A percentile compares a stretch with the other conserved stretches of the same genome.
These are phyloP conservation scores for Chalciporus sp. DNA, from an alignment of 1,284 basidiomycete genomes.

Conservation along the genomic window DNA sequence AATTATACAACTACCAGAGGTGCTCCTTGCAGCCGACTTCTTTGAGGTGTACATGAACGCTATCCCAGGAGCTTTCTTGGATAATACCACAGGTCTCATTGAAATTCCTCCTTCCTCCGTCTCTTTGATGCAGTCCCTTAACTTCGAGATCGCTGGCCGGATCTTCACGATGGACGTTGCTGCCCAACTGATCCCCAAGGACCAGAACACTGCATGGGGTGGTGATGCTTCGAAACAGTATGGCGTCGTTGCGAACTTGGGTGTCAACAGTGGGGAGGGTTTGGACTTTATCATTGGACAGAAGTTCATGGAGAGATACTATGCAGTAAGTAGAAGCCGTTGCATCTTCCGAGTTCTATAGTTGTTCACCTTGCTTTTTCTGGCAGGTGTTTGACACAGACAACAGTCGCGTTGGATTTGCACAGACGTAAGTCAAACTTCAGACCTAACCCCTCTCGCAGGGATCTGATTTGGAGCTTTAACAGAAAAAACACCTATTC, in stretches of 20 bases:
- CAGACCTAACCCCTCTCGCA: not conserved
- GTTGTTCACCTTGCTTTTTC: not conserved
- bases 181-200: conserved; percentile 27
- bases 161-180: conserved; percentile 22
- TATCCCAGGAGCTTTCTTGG: conserved; percentile 21
- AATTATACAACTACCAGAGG: conserved; percentile 7
- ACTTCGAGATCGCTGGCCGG: conserved; percentile 18
- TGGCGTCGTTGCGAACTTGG: conserved; percentile 12
- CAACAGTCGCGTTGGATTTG: conserved; percentile 24
- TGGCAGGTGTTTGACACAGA: conserved; percentile 29
- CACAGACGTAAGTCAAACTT: conserved; percentile 26
- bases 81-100: conserved; percentile 19
- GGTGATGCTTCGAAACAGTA: conserved; percentile 21
- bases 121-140: conserved; percentile 21
- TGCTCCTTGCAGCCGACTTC: conserved; percentile 25
- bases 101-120: conserved; percentile 21
- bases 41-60: conserved; percentile 20
- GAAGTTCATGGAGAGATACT: conserved; percentile 34
- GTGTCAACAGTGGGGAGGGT: conserved; percentile 15
- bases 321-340: conserved; percentile 16
- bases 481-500: conserved; percentile 18
- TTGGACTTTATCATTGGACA: conserved; percentile 30
- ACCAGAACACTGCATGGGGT: conserved; percentile 21
- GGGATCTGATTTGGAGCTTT: not conserved
- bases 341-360: not conserved